Conservation (phyloP, 371 early-diverging fungal species). For the Mortierella sp. region DNA sequence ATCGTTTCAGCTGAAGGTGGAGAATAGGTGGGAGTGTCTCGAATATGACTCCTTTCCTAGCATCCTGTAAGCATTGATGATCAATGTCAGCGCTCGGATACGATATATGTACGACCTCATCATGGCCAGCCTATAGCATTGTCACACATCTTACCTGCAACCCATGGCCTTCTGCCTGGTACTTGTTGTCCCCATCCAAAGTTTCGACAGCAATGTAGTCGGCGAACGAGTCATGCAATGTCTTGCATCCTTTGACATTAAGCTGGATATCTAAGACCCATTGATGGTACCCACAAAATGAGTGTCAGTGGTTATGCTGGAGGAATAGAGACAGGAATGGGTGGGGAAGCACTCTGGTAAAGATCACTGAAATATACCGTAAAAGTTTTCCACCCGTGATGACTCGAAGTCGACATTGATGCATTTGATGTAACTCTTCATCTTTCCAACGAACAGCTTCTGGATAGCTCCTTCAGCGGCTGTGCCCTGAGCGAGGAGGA, state of each 20-base stretch:
- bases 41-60: conserved; percentile 96
- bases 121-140: not conserved
- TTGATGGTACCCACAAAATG: not conserved
- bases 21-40: conserved; percentile 95
- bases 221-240: conserved; percentile 91
- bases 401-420: conserved; percentile 94
- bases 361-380: conserved; percentile 59
- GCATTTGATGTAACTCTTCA: conserved; percentile 95
- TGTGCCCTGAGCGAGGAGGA: conserved; percentile 84
- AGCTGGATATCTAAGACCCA: conserved; percentile 84
- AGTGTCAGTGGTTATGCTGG: too few relatives aligned
- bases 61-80: conserved; percentile 65
- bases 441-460: conserved; percentile 92
- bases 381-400: conserved; percentile 90
- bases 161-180: conserved; percentile 96
- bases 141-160: conserved; percentile 68
- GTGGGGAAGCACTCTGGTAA: not conserved
- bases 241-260: conserved; percentile 93
- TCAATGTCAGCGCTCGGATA: not conserved
- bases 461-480: conserved; percentile 92
- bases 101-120: not conserved
- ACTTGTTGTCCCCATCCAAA: conserved; percentile 98
- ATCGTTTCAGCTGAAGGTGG: conserved; percentile 97
- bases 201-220: conserved; percentile 91
- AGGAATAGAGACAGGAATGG: too few relatives aligned